Evolutionary conservation across 371 early-diverging fungal species (phyloP).

Genomic region (Ordospora pajunii): DNA sequence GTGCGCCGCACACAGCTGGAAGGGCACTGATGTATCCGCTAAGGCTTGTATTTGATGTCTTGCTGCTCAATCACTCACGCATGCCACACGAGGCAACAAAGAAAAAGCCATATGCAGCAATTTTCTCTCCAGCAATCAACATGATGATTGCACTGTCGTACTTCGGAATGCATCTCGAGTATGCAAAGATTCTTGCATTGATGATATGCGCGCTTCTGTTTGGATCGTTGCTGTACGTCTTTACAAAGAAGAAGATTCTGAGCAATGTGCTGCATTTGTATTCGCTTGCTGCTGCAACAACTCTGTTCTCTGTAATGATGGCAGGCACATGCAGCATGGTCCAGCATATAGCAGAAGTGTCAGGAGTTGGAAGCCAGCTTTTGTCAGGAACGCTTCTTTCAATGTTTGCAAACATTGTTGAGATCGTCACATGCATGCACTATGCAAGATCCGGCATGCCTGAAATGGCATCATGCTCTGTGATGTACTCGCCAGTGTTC

Average conservation of each 20-base stretch:
- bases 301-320: slow-evolving; percentile 2
- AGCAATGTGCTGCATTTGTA: background rate
- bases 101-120: background rate
- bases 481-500: slow-evolving; percentile 11
- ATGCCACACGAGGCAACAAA: background rate
- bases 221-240: background rate
- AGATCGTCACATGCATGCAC: background rate
- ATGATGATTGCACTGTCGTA: background rate
- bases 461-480: background rate
- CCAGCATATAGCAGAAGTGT: background rate
- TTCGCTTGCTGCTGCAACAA: background rate
- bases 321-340: background rate
- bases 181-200: background rate
- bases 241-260: background rate
- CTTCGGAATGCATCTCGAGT: background rate
- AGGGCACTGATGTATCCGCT: background rate
- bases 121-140: background rate
- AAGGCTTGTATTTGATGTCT: background rate
- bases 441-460: background rate
- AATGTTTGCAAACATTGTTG: background rate
- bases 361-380: background rate
- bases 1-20: too few relatives aligned
- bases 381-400: background rate
- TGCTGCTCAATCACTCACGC: background rate
- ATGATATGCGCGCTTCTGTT: background rate